A percentile compares a stretch with the other conserved stretches of the same genome.
Evolutionary conservation across 202 grass and related monocot species (phyloP).

Genomic region (Setaria italica): DNA sequence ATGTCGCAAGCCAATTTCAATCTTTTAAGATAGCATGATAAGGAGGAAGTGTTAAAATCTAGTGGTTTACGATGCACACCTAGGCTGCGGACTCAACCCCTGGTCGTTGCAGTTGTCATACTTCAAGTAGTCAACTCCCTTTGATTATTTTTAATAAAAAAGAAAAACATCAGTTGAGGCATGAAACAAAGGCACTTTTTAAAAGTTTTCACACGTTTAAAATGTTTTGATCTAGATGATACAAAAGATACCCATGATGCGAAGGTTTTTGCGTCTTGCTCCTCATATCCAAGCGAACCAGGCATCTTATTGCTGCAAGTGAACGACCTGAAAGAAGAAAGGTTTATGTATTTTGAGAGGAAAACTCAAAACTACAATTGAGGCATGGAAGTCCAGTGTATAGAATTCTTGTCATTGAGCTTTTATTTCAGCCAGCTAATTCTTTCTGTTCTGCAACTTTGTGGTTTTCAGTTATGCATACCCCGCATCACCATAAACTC

Average conservation of each 20-base stretch:
- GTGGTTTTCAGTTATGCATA: constrained; percentile 17
- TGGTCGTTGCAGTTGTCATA: constrained; percentile 64
- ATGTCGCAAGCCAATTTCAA: neutral
- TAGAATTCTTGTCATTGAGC: constrained; percentile 5
- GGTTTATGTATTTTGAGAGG: neutral
- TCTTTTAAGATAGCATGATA: neutral
- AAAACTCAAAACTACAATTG: neutral
- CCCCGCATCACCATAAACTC: constrained; percentile 68
- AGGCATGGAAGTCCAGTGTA: neutral
- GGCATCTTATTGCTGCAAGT: constrained; percentile 36
- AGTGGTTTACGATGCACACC: constrained; percentile 14
- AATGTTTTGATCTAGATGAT: neutral
- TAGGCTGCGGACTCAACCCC: constrained; percentile 45
- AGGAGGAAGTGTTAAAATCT: neutral
- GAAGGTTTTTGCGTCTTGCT: constrained; percentile 22
- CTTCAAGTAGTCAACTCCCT: constrained; percentile 74
- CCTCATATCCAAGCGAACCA: constrained; percentile 31
- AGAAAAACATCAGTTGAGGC: neutral
- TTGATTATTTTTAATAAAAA: neutral
- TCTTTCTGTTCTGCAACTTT: neutral
- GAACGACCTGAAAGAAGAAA: constrained; percentile 5
- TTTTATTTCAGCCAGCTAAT: constrained; percentile 42
- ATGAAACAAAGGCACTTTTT: neutral
- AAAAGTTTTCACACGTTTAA: neutral
- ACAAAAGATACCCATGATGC: constrained; percentile 18